Evolutionary conservation across 148 eudicot genomes (phyloP), one percentile per base, ranked within the genome.

Genomic region (Rhododendron williamsianum): DNA sequence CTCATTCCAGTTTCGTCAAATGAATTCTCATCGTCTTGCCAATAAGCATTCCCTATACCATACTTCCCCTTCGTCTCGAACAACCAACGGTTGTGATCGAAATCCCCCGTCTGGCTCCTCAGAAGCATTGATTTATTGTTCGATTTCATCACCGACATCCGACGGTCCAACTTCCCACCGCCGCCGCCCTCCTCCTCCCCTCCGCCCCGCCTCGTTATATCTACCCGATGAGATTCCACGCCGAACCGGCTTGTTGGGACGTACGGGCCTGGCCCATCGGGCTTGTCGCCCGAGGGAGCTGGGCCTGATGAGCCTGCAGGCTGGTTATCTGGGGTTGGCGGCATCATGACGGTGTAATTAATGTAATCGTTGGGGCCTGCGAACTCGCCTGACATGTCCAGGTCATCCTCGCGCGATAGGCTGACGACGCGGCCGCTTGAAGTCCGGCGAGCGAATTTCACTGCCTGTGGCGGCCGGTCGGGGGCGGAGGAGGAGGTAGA

Each of bases 1-100:
- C 88, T 88, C 95, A 93, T 92, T 25, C 94, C 95, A 27, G 85
- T 89, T 6, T 87, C 93, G 4, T 93, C 93, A 78, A 87, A 92
- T 27, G 74, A 63, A 16, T 85, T 90, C 35, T 92, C 94, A 72
- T 93, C 95, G 25, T 92, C 90, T 18, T 91, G 85, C 98, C 99
- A 96, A 67, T 81, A 94, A 9, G 98, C 99, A 56, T 91, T 96
- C 78, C 99, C 99, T 3, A 96, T 93, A 27, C 99, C 99, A 25
- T 96, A 96, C 83, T 89, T 96, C 1, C 98, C 99, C 81, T 94
- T 96, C 0, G 95, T 91, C 86, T 96, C 95, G 71, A 96, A 96
- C 85, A 96, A 90, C 95, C 95, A 96, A 60, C 97, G 88, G 79
- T 96, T 94, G 85, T 96, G 99, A 83, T 96, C 99, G 60, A 94